Percentiles rank a stretch among this genome's conserved stretches.
phyloP scores from a whole-genome alignment of 306 rosid species.

The Erythrophleum fordii region DNA sequence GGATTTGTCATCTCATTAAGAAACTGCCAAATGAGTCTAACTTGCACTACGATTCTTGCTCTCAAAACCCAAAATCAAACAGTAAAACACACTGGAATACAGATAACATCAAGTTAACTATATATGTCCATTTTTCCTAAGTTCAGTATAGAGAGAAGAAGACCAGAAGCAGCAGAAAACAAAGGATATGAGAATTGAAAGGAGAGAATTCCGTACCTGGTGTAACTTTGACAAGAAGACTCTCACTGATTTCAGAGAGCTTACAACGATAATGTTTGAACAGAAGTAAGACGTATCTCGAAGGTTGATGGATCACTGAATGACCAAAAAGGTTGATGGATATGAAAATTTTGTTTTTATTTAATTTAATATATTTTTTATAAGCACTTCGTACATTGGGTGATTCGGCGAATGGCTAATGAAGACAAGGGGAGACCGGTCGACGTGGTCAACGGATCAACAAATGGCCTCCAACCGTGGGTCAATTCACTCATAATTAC shows the following conservation, averaged over 20 bases:
- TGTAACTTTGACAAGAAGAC: constrained; percentile 6
- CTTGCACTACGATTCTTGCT: constrained; percentile 10
- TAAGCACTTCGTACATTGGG: too few relatives aligned
- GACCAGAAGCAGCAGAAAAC: neutral
- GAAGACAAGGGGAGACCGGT: too few relatives aligned
- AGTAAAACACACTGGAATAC: neutral
- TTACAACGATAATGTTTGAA: neutral
- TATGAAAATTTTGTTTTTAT: too few relatives aligned
- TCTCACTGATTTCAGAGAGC: neutral
- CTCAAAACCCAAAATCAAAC: neutral
- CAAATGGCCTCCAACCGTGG: too few relatives aligned
- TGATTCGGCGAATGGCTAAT: too few relatives aligned
- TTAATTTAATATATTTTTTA: too few relatives aligned
- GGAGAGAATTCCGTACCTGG: neutral
- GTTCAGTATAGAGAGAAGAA: constrained; percentile 17
- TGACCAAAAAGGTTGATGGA: neutral
- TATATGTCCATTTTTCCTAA: neutral
- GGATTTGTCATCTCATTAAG: neutral
- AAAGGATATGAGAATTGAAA: neutral
- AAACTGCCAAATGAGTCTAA: constrained; percentile 26
- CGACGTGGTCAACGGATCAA: too few relatives aligned
- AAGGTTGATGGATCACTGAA: neutral
- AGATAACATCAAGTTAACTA: neutral
- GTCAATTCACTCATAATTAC: too few relatives aligned
- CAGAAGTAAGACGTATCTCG: too few relatives aligned